These are phyloP conservation scores for Candida labiduridarum DNA, from an alignment of 1,139 yeast species.

Conservation along the genomic window DNA sequence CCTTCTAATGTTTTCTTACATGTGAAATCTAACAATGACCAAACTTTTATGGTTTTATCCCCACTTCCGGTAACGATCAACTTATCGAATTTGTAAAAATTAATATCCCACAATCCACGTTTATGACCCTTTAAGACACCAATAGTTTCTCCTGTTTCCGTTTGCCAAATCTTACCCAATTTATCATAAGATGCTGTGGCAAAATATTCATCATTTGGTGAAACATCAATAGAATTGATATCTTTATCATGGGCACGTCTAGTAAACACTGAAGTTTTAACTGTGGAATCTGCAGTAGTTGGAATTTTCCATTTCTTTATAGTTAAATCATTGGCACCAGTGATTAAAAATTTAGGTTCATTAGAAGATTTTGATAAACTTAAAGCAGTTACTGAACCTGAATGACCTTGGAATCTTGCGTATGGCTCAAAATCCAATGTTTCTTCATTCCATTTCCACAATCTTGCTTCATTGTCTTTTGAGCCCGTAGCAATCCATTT, in stretches of 20 bases:
- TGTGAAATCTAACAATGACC: conserved; percentile 80
- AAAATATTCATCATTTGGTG: conserved; percentile 85
- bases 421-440: conserved; percentile 49
- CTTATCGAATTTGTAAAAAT: conserved; percentile 79
- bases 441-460: conserved; percentile 68
- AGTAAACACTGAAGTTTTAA: conserved; percentile 73
- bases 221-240: conserved; percentile 81
- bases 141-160: conserved; percentile 76
- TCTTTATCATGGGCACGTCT: conserved; percentile 97
- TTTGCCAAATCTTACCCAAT: conserved; percentile 86
- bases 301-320: conserved; percentile 88
- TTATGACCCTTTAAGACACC: conserved; percentile 88
- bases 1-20: conserved; percentile 90
- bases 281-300: conserved; percentile 23
- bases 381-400: conserved; percentile 83
- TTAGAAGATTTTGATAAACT: conserved; percentile 65
- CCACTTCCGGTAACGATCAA: conserved; percentile 80
- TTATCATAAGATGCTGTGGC: conserved; percentile 98
- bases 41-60: conserved; percentile 84
- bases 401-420: conserved; percentile 80
- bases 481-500: conserved; percentile 89
- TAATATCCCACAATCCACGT: conserved; percentile 92
- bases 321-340: conserved; percentile 89
- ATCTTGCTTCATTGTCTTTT: conserved; percentile 82
- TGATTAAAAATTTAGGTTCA: conserved; percentile 72